Base-by-base conservation (phyloP, 2,329 filamentous ascomycete genomes). In the Shiraia sp. region DNA sequence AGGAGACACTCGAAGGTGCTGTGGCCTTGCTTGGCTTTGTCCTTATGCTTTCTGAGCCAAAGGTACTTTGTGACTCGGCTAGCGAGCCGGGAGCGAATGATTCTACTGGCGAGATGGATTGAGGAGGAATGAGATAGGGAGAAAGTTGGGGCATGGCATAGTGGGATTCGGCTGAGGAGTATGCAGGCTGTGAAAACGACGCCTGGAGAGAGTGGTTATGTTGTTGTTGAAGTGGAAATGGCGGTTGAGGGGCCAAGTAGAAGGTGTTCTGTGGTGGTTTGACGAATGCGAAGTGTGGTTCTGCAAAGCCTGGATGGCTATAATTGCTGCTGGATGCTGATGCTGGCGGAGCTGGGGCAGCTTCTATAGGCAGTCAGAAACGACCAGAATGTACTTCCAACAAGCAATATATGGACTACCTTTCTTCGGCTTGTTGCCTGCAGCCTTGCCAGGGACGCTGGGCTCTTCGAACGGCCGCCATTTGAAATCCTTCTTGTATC, bases 401-500 rank as follows among this genome's bases (percentile, higher is more conserved):
- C n/a, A n/a, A n/a, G n/a, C n/a, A n/a, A n/a, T n/a, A n/a, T n/a
- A n/a, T n/a, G n/a, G n/a, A 17, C 55, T 28, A 74, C 74, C 65
- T 69, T 77, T 79, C 60, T 74, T 79, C 28, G 69, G 47, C 54
- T 75, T 79, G 6, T 31, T 6, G 51, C 49, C 23, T 62, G 59
- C 8, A 22, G 19, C 19, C 52, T 76, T 79, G 36, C 69, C 68
- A 14, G 69, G 68, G 49, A 83, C 75, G 40, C 72, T 82, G 32
- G 79, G 76, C 51, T 87, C 83, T 58, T 85, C 83, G 54, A 87
- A 87, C 0, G 83, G 78, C 37, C 83, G 75, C 85, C 85, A 88
- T 74, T 88, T 87, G 71, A 87, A 88, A 64, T 86, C 82, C 64
- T 86, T 88, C 66, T 82, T 86, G 69, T 88, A 88, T 25, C 85